These are phyloP conservation scores for Dactylellina haptotyla DNA, from an alignment of 2,329 filamentous ascomycete species.

Conservation along the genomic window DNA sequence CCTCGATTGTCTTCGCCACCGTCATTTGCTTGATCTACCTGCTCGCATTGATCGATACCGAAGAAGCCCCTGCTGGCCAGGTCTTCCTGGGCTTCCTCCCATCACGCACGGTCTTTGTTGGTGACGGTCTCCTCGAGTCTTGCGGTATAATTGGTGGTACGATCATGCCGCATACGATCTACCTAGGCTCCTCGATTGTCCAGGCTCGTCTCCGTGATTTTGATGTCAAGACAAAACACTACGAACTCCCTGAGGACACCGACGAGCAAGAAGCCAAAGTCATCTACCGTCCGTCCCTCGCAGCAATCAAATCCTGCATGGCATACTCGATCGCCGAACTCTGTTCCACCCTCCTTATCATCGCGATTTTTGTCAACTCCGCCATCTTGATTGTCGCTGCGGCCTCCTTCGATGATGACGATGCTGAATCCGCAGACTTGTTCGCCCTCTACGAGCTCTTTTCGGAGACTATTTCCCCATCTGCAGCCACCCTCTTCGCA, in stretches of 20 bases:
- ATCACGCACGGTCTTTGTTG: constrained; percentile 66
- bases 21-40: constrained; percentile 70
- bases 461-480: constrained; percentile 52
- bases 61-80: constrained; percentile 61
- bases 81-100: constrained; percentile 69
- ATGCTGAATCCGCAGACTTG: constrained; percentile 48
- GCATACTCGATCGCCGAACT: constrained; percentile 62
- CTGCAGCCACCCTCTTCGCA: constrained; percentile 55
- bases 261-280: constrained; percentile 47
- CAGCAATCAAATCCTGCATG: constrained; percentile 62
- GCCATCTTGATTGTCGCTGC: constrained; percentile 62
- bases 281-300: constrained; percentile 61
- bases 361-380: constrained; percentile 63
- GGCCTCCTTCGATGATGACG: constrained; percentile 56
- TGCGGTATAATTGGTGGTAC: constrained; percentile 67
- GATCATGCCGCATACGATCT: constrained; percentile 71
- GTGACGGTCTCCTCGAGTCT: constrained; percentile 68
- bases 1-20: constrained; percentile 67
- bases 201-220: constrained; percentile 67
- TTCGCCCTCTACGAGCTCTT: constrained; percentile 54
- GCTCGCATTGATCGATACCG: constrained; percentile 65
- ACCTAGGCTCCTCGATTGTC: constrained; percentile 69
- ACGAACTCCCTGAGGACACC: constrained; percentile 46
- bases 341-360: constrained; percentile 62
- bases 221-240: constrained; percentile 60